Evolutionary conservation across 75 land plant species (phyloP).

Genomic region (Picea glauca): DNA sequence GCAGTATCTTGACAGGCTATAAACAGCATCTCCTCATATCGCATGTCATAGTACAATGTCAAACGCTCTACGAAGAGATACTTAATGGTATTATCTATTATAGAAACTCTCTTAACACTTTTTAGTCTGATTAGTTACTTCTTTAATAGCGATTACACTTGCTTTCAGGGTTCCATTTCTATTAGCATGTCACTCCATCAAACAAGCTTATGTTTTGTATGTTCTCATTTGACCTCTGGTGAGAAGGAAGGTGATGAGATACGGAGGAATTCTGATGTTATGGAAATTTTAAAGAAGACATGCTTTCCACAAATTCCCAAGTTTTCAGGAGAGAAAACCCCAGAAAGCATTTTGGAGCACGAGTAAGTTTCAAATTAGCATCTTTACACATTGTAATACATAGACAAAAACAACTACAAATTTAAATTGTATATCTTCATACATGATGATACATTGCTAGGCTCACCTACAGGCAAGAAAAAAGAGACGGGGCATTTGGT

Average conservation of each 20-base stretch:
- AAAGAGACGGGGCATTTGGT: background rate
- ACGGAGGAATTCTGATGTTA: slow-evolving; percentile 49
- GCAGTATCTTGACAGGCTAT: too few species aligned
- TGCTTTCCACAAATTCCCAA: slow-evolving; percentile 21
- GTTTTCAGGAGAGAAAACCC: slow-evolving; percentile 16
- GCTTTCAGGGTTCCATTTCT: slow-evolving; percentile 44
- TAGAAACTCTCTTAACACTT: too few species aligned
- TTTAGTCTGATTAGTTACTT: too few species aligned
- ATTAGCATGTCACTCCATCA: slow-evolving; percentile 57
- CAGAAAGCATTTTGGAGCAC: slow-evolving; percentile 43
- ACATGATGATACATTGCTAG: too few species aligned
- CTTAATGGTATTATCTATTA: too few species aligned
- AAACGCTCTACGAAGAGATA: too few species aligned
- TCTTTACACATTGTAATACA: background rate
- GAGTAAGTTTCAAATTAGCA: slow-evolving; percentile 28
- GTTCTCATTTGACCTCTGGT: slow-evolving; percentile 57
- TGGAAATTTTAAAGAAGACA: slow-evolving; percentile 50
- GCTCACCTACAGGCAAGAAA: background rate
- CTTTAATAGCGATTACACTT: too few species aligned
- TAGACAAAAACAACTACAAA: background rate
- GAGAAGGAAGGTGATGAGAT: slow-evolving; percentile 54
- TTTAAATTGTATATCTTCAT: too few species aligned
- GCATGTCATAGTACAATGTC: too few species aligned
- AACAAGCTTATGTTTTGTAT: slow-evolving; percentile 62
- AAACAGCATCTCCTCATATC: too few species aligned